Conservation (phyloP, 345 rosid genomes). For the Geranium brycei region DNA sequence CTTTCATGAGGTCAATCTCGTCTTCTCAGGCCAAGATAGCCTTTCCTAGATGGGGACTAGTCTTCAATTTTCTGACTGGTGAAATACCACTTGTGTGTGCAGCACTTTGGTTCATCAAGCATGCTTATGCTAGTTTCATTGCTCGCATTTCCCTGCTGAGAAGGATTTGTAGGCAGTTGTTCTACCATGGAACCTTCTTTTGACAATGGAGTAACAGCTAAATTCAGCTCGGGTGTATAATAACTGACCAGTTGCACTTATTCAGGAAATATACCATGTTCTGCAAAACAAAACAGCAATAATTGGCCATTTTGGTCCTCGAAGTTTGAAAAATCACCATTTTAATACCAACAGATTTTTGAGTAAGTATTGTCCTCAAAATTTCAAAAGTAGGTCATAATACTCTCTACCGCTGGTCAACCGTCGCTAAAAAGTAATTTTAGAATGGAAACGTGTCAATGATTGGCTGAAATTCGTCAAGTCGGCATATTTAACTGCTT, state of each 20-base stretch:
- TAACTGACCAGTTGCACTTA: no score
- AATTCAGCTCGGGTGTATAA: neutral
- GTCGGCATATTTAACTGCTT: no score
- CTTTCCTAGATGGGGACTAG: slow-evolving; percentile 41
- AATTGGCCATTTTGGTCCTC: neutral
- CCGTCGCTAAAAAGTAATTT: no score
- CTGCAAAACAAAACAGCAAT: neutral
- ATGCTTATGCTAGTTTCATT: slow-evolving; percentile 11
- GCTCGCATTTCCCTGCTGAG: slow-evolving; percentile 4
- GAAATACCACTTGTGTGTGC: slow-evolving; percentile 29
- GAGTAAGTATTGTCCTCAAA: no score
- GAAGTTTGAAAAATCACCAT: neutral
- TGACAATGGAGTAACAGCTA: neutral
- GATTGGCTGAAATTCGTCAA: no score
- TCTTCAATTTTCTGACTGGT: slow-evolving; percentile 40
- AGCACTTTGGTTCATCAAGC: slow-evolving; percentile 19
- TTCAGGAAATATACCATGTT: neutral
- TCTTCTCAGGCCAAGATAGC: no score
- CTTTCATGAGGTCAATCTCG: slow-evolving; percentile 35
- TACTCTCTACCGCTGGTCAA: no score
- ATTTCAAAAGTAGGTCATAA: no score
- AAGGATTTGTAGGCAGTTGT: neutral
- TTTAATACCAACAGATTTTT: no score
- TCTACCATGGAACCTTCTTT: neutral
- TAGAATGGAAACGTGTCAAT: no score